Base-by-base conservation (phyloP, 768 basidiomycete genomes). In the Guyanaporus albipodus region DNA sequence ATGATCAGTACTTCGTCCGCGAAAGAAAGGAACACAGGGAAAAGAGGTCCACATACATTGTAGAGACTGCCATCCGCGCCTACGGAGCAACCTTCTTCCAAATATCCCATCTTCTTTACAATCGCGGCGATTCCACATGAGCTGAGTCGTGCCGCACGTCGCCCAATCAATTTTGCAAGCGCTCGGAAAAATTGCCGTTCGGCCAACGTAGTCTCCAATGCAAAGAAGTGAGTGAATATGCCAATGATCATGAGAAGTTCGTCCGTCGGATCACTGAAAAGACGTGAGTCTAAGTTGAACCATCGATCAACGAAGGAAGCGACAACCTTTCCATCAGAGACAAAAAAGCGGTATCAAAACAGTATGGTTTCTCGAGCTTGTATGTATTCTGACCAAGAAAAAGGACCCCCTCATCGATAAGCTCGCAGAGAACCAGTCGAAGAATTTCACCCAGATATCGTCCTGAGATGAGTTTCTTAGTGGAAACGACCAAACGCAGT, bases 341-440 rank as follows among this genome's bases (percentile, higher is more conserved):
- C 51, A 99, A 72, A 75, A 97, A 97, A 2, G 95, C 94, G 2
- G 96, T 99, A 67, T 99, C 95, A 59, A 99, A 84, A 23, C 79
- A 84, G 64, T 93, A 93, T 17, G 92, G 81, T 54, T 79, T 89
- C 69, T 98, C 94, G 31, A 99, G 80, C 74, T 98, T 97, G 79
- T 97, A 97, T 1, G 95, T 96, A 66, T 95, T 91, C 69, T 99
- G 95, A 21, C 96, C 94, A 24, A 96, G 79, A 83, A 99, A 99
- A 43, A 99, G 79, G 17, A 94, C 88, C 68, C 95, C 96, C 55
- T 93, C 87, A 62, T 96, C 94, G 62, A 96, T 92, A 39, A 99
- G 82, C 66, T 99, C 95, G 62, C 85, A 89, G 49, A 99, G 79
- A 55, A 97, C 85, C 23, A 98, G 74, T n/a, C 95, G 85, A 55